Evolutionary conservation across 2,329 filamentous ascomycete species (phyloP).

Genomic region (Apiospora koreana): DNA sequence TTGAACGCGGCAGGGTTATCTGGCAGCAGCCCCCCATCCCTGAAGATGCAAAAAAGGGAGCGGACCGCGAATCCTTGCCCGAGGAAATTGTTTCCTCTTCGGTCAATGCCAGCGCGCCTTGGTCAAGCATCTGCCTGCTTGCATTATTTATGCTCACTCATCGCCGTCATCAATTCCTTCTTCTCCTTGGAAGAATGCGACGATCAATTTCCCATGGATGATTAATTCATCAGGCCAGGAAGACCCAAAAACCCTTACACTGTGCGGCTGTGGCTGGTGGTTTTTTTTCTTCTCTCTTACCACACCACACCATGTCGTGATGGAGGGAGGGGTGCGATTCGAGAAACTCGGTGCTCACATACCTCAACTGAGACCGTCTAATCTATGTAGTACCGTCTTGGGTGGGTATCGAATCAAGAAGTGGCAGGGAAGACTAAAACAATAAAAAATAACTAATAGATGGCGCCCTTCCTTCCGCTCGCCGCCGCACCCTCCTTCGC

Average conservation of each 20-base stretch:
- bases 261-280: neutral
- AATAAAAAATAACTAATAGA: neutral
- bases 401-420: neutral
- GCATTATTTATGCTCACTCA: neutral
- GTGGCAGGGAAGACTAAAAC: too few relatives aligned
- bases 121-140: neutral
- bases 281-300: neutral
- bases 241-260: neutral
- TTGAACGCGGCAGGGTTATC: neutral
- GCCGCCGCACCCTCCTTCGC: too few relatives aligned
- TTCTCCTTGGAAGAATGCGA: neutral
- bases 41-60: neutral
- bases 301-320: neutral
- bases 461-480: neutral
- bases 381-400: neutral
- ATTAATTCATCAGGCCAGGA: neutral
- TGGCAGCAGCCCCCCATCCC: neutral
- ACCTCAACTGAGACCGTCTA: constrained; percentile 6
- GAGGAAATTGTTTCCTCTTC: constrained; percentile 5
- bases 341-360: neutral
- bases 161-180: neutral
- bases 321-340: constrained; percentile 2
- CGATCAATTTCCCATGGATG: neutral
- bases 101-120: neutral
- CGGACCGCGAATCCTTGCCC: constrained; percentile 3